Evolutionary conservation across 2,329 filamentous ascomycete species (phyloP).

Genomic region (Fusarium acutatum): DNA sequence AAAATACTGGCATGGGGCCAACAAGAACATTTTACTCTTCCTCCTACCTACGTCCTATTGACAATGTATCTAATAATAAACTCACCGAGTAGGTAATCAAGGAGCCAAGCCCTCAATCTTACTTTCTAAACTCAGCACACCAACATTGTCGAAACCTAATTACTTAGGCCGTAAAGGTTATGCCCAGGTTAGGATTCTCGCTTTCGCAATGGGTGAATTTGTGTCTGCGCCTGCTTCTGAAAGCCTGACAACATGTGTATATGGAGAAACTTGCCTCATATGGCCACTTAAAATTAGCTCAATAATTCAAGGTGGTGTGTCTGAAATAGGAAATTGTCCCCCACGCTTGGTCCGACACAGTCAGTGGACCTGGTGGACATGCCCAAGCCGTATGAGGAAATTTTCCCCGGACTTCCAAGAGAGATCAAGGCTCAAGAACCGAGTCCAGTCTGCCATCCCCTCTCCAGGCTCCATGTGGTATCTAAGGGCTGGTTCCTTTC

Average conservation of each 20-base stretch:
- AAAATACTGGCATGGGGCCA: no score
- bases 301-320: not conserved
- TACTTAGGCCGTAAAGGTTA: no score
- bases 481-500: not conserved
- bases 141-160: no score
- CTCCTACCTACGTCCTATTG: no score
- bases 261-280: not conserved
- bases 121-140: no score
- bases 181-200: no score
- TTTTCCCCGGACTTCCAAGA: not conserved
- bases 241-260: rapidly evolving
- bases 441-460: not conserved
- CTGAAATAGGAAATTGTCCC: not conserved
- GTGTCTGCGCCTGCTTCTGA: not conserved
- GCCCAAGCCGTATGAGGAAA: not conserved
- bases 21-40: no score
- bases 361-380: not conserved
- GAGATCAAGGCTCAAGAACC: not conserved
- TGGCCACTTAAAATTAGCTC: not conserved
- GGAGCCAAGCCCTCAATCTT: no score
- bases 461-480: rapidly evolving
- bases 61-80: no score
- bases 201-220: not conserved
- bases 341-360: not conserved
- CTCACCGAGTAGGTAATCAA: no score